Base-by-base conservation (phyloP, 2,329 filamentous ascomycete genomes). In the Cryphonectria naterciae region DNA sequence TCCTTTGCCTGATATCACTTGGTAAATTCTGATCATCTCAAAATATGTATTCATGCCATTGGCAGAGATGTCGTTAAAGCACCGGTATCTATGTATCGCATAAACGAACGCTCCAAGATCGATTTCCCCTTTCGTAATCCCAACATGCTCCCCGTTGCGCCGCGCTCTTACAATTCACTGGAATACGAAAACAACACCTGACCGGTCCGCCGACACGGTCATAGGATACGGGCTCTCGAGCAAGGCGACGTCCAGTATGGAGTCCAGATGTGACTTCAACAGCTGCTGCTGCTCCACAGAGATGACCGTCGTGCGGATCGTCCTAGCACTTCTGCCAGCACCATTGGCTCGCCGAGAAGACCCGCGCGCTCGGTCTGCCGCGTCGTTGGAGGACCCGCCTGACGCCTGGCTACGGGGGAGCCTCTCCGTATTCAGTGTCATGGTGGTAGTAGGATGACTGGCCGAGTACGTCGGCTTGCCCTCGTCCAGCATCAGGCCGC, bases 161-260 rank as follows among this genome's bases (percentile, higher is more conserved):
- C 65, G 56, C 39, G 65, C 65, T 67, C 39, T 35, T 19, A 15
- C 28, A 28, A 49, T 15, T 71, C 76, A 87, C 75, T 85, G 83
- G 78, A 91, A 97, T 68, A 98, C 91, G 85, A 96, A 97, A 62
- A 98, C 90, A 79, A 95, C 91, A 0, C 96, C 96, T 54, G 91
- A 93, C 76, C 95, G 86, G 84, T 99, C 96, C 68, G 92, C 95
- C 75, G 93, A 97, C 65, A 98, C 86, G 46, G 95, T 92, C 93
- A 98, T 98, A 5, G 92, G 92, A 80, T 97, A 98, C 35, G 96
- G 96, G 74, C 89, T 86, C 83, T 98, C 94, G 75, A 99, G 81
- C 77, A 98, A 83, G n/a, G 92, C 92, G 75, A 98, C 90, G 81
- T 98, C 95, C 77, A 93, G 88, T 71, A 99, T 91, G 4, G 90